Conservation (phyloP, 2,329 filamentous ascomycete genomes). For the Coniella vitis region DNA sequence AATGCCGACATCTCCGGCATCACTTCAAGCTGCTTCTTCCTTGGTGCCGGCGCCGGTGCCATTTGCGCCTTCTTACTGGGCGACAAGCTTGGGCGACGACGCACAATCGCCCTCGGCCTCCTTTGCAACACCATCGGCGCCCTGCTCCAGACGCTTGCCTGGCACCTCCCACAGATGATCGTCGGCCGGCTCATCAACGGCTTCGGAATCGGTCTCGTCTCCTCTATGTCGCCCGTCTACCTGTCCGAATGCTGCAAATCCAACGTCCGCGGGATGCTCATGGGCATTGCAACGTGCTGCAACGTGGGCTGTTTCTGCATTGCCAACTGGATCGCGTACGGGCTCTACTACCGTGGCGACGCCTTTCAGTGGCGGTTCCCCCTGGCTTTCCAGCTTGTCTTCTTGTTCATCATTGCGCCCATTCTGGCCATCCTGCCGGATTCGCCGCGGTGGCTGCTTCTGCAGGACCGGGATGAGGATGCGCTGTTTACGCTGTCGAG, state of each 20-base stretch:
- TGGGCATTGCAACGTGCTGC: constrained; percentile 34
- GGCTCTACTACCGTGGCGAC: constrained; percentile 22
- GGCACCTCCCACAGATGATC: constrained; percentile 33
- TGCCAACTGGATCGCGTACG: constrained; percentile 36
- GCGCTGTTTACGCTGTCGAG: constrained; percentile 49
- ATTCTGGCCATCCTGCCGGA: constrained; percentile 33
- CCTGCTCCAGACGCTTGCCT: constrained; percentile 28
- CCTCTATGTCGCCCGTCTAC: constrained; percentile 29
- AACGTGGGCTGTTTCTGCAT: constrained; percentile 38
- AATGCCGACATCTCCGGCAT: constrained; percentile 36
- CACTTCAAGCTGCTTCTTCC: constrained; percentile 35
- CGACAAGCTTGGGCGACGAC: constrained; percentile 28
- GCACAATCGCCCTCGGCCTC: constrained; percentile 26
- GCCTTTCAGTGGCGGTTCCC: constrained; percentile 24
- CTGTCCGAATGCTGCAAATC: constrained; percentile 27
- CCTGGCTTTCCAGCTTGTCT: constrained; percentile 23
- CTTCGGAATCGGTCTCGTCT: constrained; percentile 29
- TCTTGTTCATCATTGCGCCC: constrained; percentile 27
- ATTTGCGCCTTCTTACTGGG: constrained; percentile 25
- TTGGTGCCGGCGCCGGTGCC: constrained; percentile 27
- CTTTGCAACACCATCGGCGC: constrained; percentile 28
- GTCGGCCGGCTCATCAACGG: constrained; percentile 35
- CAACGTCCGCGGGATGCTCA: constrained; percentile 35
- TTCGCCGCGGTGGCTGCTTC: constrained; percentile 45
- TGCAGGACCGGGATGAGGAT: constrained; percentile 48